Base-by-base conservation (phyloP, 495 filamentous ascomycete genomes). In the Astrothelium subdiscretum region DNA sequence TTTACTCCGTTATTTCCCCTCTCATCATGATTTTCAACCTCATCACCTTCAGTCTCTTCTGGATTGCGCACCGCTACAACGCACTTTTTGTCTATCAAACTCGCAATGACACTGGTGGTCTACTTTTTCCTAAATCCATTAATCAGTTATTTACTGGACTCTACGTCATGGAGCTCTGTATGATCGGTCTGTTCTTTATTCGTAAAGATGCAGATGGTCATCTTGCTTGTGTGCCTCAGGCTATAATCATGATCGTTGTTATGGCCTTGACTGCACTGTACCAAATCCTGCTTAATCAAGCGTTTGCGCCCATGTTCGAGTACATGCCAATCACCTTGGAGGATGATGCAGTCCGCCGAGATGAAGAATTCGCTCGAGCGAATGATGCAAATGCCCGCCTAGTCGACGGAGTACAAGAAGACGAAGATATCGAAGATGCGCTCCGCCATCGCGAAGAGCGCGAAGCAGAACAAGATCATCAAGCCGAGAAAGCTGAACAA, bases 51-150 rank as follows among this genome's bases (percentile, higher is more conserved):
- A 83, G 85, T 63, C 78, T 98, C 2, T 91, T 98, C 71, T 98
- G 92, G 92, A 84, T 96, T 60, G 92, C 91, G 3, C 91, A 97
- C 74, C 88, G 92, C 26, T 97, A 98, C 75, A 94, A 92, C 70
- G 95, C 94, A 73, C 84, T 98, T 48, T 97, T 97, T 69, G 91
- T 98, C 60, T 92, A 87, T 43, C 92, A 92, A 57, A 95, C 95
- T 72, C 81, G 83, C 48, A 87, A 87, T 67, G 94, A 98, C 72
- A 98, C 94, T 1, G 95, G 94, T 60, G 94, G 94, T 31, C 79
- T 97, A 32, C 81, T 97, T 26, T 98, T 95, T 68, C 95, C 95
- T 2, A 85, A 83, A 20, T 95, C 94, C 6, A 88, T 98, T 76
- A 97, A 97, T 71, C 95, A 98, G 71, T 85, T 96, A 0, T 97